Percentiles rank a stretch among this genome's conserved stretches.
phyloP scores from a whole-genome alignment of 345 rosid species.

The Aegle marmelos region DNA sequence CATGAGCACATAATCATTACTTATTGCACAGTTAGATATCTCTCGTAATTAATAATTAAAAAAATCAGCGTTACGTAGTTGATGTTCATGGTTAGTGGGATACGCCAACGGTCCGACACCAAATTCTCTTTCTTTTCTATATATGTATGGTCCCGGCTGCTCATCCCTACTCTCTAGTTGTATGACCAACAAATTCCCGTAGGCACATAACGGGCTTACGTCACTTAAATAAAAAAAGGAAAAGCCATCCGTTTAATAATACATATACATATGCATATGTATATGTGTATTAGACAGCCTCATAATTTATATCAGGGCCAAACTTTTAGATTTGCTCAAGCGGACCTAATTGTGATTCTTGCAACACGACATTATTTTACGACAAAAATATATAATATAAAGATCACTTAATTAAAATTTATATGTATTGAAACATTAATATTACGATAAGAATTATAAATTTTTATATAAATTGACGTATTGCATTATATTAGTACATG shows the following conservation, averaged over 20 bases:
- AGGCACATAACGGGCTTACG: not conserved
- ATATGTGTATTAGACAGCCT: too few relatives aligned
- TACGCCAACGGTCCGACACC: not conserved
- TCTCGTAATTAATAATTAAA: not conserved
- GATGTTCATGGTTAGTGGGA: not conserved
- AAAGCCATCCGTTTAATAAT: too few relatives aligned
- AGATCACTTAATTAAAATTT: too few relatives aligned
- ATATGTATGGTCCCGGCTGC: not conserved
- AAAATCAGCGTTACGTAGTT: not conserved
- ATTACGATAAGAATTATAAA: too few relatives aligned
- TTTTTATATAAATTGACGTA: too few relatives aligned
- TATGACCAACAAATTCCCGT: not conserved
- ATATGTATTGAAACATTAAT: too few relatives aligned
- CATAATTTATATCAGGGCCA: not conserved
- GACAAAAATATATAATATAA: too few relatives aligned
- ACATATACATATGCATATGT: too few relatives aligned
- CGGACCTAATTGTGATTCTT: too few relatives aligned
- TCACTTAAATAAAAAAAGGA: not conserved
- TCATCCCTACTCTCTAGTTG: not conserved
- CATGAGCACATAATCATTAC: not conserved
- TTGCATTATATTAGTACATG: too few relatives aligned
- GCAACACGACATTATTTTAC: too few relatives aligned
- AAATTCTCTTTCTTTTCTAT: not conserved
- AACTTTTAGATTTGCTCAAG: not conserved
- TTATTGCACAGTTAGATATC: not conserved